Conservation (phyloP, 257 asterid genomes). For the Craterostigma plantagineum region DNA sequence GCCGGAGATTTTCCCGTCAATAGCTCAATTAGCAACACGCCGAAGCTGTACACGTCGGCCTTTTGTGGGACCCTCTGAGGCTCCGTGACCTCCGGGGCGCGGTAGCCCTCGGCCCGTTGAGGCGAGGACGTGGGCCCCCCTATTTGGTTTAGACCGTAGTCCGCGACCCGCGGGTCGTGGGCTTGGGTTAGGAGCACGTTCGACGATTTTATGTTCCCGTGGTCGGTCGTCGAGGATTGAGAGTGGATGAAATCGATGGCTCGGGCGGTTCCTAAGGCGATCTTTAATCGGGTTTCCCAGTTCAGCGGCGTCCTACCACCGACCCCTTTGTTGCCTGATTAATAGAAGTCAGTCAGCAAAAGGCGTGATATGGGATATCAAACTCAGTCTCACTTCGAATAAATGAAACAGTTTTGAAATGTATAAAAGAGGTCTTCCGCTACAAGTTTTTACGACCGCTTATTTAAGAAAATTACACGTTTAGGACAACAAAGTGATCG, state of each 20-base stretch:
- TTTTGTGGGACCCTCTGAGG: slow-evolving; percentile 2
- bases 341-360: no score
- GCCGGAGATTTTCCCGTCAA: slow-evolving; percentile 2
- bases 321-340: background rate
- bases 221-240: background rate
- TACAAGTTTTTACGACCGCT: no score
- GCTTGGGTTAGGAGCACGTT: slow-evolving; percentile 1
- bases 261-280: slow-evolving; percentile 1
- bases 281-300: slow-evolving; percentile 1
- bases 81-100: slow-evolving; percentile 5
- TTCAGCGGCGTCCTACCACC: slow-evolving; percentile 3
- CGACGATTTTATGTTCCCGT: slow-evolving; percentile 2
- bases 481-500: no score
- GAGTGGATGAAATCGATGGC: slow-evolving; percentile 2
- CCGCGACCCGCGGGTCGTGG: slow-evolving; percentile 1
- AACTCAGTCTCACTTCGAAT: no score
- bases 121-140: slow-evolving; percentile 3
- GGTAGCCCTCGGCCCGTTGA: background rate
- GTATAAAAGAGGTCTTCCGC: no score
- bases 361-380: no score
- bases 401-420: no score
- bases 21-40: background rate
- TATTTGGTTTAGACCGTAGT: slow-evolving; percentile 1
- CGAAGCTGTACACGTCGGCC: slow-evolving; percentile 4
- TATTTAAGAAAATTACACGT: no score